Percentiles rank a stretch among this genome's conserved stretches.
Evolutionary conservation across 2,329 filamentous ascomycete genomes (phyloP).

Genomic region (Pleoardoris graminearum): DNA sequence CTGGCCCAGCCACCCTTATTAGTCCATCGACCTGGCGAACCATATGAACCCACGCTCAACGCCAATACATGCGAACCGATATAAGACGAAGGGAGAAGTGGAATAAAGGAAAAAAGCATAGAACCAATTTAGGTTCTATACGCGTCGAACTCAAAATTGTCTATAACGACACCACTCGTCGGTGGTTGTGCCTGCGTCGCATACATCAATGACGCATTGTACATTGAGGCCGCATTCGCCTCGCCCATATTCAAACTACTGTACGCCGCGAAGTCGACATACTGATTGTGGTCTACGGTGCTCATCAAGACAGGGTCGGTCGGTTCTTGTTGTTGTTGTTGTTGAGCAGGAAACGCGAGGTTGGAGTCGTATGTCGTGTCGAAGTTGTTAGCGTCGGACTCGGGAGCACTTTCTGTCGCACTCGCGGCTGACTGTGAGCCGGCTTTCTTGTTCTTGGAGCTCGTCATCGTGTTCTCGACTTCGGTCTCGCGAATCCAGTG

Average conservation of each 20-base stretch:
- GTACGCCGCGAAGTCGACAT: slow-evolving; percentile 26
- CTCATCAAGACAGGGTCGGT: not conserved
- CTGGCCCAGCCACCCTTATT: not conserved
- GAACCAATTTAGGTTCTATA: slow-evolving; percentile 19
- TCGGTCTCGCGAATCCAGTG: slow-evolving; percentile 63
- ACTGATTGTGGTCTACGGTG: slow-evolving; percentile 17
- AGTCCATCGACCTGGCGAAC: not conserved
- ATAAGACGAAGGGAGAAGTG: not conserved
- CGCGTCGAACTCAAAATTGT: slow-evolving; percentile 35
- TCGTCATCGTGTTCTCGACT: slow-evolving; percentile 41
- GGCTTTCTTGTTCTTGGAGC: not conserved
- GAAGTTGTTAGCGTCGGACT: slow-evolving; percentile 4
- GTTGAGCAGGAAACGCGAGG: not conserved
- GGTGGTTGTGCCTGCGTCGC: slow-evolving; percentile 12
- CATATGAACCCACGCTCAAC: not conserved
- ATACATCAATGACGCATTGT: slow-evolving; percentile 24
- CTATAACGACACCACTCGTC: slow-evolving; percentile 13
- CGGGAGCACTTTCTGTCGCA: slow-evolving; percentile 25
- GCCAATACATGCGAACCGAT: not conserved
- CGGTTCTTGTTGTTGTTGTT: slow-evolving; percentile 4
- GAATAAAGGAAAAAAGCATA: not conserved
- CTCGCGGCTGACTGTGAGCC: slow-evolving; percentile 25
- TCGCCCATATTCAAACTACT: slow-evolving; percentile 19
- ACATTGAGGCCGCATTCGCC: slow-evolving; percentile 18
- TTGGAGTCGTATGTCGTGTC: slow-evolving; percentile 12